Evolutionary conservation across 345 rosid genomes (phyloP).

Genomic region (Jatropha curcas): DNA sequence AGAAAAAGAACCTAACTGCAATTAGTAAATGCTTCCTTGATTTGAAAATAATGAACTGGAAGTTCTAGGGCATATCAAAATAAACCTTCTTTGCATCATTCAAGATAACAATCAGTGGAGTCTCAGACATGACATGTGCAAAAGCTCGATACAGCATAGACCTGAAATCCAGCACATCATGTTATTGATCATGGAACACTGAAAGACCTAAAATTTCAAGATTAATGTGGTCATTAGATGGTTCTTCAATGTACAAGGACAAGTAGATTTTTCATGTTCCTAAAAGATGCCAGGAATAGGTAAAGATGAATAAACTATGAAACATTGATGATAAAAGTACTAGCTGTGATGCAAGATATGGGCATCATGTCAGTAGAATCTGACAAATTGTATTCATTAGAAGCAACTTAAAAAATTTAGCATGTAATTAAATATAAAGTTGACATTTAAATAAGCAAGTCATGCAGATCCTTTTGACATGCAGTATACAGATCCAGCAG

Average conservation of each 20-base stretch:
- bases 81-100: conserved; percentile 72
- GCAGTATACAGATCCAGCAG: not conserved
- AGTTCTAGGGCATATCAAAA: conserved; percentile 9
- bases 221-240: not conserved
- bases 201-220: not conserved
- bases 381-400: not conserved
- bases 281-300: not conserved
- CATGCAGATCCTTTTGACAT: not conserved
- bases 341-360: not conserved
- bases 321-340: not conserved
- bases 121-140: conserved; percentile 63
- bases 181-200: conserved; percentile 16
- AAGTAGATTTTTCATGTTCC: too few relatives aligned
- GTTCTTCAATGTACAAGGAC: too few relatives aligned
- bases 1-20: conserved; percentile 9
- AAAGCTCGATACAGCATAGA: conserved; percentile 58
- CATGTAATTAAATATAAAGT: not conserved
- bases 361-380: not conserved
- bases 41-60: conserved; percentile 4
- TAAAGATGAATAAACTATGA: not conserved
- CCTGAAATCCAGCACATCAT: conserved; percentile 45
- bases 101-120: conserved; percentile 64
- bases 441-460: not conserved
- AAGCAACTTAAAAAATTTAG: too few relatives aligned
- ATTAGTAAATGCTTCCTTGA: conserved; percentile 13